Base-by-base conservation (phyloP, 768 basidiomycete genomes). In the Tulasnella sp. region DNA sequence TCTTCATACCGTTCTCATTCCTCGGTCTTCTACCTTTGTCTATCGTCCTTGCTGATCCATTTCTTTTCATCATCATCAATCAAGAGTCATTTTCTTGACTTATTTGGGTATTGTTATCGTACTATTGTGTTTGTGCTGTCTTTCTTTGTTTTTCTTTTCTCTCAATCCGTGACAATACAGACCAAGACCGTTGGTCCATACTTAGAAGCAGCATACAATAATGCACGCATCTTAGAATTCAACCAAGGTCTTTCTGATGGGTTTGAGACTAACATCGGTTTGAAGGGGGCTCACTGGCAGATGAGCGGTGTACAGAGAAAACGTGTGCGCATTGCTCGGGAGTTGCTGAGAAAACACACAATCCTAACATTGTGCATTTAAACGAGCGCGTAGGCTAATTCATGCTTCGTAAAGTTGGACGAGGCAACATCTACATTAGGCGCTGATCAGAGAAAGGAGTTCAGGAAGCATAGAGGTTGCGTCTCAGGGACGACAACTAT, bases 241-340 rank as follows among this genome's bases (percentile, higher is more conserved):
- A 33, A 53, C 13, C 24, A 42, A n/a, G 55, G 57, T 1, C 53
- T 62, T 9, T 57, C 57, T 1, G 45, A 60, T 6, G 60, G 61
- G 6, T 57, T 63, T 42, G 58, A 64, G 25, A 60, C 62, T 0
- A 55, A 60, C 20, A 53, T 65, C 4, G 63, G 64, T 0, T 46
- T 65, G 47, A 65, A 64, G 43, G 64, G 63, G 1, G 54, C 53
- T 12, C 57, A n/a, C n/a, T n/a, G n/a, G n/a, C n/a, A 56, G 31
- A 31, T 64, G 27, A 60, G 59, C 34, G 63, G 63, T 2, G 64
- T 63, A 10, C 62, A 65, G 42, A 37, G 58, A 45, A 61, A 65
- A 54, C 56, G 64, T 15, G 32, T 65, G 8, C 64, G 64, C 40
- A 64, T 64, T 31, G 64, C 64, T 3, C 57, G 64, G 40, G 64